phyloP scores from a whole-genome alignment of 805 yeast species.

The Wickerhamomyces hampshirensis region DNA sequence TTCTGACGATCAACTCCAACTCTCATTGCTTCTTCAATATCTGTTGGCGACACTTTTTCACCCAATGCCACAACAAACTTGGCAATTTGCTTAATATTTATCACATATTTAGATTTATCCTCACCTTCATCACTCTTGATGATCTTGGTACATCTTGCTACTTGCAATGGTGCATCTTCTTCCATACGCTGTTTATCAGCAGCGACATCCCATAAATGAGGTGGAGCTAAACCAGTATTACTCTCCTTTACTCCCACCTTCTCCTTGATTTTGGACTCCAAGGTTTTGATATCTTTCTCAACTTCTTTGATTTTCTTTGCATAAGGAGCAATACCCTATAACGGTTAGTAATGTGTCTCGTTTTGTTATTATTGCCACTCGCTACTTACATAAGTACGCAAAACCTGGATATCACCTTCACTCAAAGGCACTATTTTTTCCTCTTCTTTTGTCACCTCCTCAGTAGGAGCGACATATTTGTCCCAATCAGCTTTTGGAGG shows the following conservation, averaged over 20 bases:
- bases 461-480: slow-evolving; percentile 86
- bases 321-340: slow-evolving; percentile 89
- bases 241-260: slow-evolving; percentile 92
- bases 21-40: slow-evolving; percentile 99
- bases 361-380: slow-evolving; percentile 2
- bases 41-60: slow-evolving; percentile 96
- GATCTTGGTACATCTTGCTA: slow-evolving; percentile 97
- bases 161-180: slow-evolving; percentile 95
- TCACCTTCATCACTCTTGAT: slow-evolving; percentile 63
- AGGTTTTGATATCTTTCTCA: slow-evolving; percentile 79
- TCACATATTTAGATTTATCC: slow-evolving; percentile 88
- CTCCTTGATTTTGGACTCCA: slow-evolving; percentile 87
- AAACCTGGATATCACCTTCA: slow-evolving; percentile 96
- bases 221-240: slow-evolving; percentile 97
- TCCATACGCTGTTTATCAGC: slow-evolving; percentile 93
- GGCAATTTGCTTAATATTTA: slow-evolving; percentile 96
- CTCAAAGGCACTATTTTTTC: slow-evolving; percentile 80
- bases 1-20: slow-evolving; percentile 98
- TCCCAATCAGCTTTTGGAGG: slow-evolving; percentile 99
- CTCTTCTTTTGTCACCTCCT: slow-evolving; percentile 47
- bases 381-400: slow-evolving; percentile 69
- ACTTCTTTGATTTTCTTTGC: slow-evolving; percentile 73
- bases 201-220: slow-evolving; percentile 94
- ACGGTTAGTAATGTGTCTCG: slow-evolving; percentile 9
- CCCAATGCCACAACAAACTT: slow-evolving; percentile 96